Percentiles rank a stretch among this genome's conserved stretches.
Conservation (phyloP, 2,329 filamentous ascomycete species). For the Xylaria multiplex region DNA sequence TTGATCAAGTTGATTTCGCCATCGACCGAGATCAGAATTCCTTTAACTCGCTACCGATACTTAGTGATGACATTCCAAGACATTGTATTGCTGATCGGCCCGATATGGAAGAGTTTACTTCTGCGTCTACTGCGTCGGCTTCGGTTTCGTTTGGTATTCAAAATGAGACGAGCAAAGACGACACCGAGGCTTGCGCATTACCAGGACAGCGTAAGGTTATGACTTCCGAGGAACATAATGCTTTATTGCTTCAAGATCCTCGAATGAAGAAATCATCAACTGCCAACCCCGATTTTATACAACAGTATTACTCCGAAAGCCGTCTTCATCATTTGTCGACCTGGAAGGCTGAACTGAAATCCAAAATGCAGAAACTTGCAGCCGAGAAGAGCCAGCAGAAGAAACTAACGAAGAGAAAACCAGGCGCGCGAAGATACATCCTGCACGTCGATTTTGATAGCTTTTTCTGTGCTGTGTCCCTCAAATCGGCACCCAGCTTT, state of each 20-base stretch:
- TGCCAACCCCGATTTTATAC: conserved; percentile 90
- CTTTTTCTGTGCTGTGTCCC: conserved; percentile 94
- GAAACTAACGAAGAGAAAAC: conserved; percentile 61
- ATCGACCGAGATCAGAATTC: conserved; percentile 3
- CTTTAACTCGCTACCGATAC: background rate
- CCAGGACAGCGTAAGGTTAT: conserved; percentile 53
- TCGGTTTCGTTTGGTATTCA: background rate
- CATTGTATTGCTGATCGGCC: background rate
- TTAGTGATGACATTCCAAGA: conserved; percentile 7
- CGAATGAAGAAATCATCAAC: conserved; percentile 88
- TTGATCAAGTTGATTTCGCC: background rate
- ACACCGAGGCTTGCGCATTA: conserved; percentile 20
- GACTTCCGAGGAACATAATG: conserved; percentile 94
- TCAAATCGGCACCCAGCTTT: conserved; percentile 79
- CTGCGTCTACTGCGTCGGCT: background rate
- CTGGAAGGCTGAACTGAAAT: conserved; percentile 96
- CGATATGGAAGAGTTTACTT: background rate
- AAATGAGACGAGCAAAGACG: conserved; percentile 21
- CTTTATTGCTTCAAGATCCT: conserved; percentile 82
- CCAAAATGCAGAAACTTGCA: conserved; percentile 83
- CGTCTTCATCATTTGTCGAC: conserved; percentile 93
- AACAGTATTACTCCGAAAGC: conserved; percentile 95
- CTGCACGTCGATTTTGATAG: conserved; percentile 98
- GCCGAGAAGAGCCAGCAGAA: conserved; percentile 68
- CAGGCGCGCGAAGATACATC: conserved; percentile 79